These are phyloP conservation scores for Aureobasidium sp. DNA, from an alignment of 2,329 filamentous ascomycete genomes.

Conservation along the genomic window DNA sequence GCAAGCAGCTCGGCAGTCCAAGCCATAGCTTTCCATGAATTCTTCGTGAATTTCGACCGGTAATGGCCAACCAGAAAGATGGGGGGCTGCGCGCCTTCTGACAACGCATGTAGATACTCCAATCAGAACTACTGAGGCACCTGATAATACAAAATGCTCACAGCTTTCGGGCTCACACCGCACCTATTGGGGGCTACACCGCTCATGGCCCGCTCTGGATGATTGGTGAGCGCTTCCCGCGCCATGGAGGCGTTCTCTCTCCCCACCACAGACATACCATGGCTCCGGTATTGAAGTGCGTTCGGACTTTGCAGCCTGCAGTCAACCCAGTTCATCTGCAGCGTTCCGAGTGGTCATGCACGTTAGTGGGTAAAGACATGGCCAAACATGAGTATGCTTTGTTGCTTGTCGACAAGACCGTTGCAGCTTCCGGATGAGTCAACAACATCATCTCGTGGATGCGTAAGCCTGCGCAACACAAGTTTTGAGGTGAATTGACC, in stretches of 20 bases:
- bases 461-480: background rate
- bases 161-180: conserved; percentile 7
- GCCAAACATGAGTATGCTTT: background rate
- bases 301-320: conserved; percentile 2
- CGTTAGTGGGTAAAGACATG: background rate
- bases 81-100: conserved; percentile 2
- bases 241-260: background rate
- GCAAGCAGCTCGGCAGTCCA: background rate
- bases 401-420: background rate
- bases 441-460: background rate
- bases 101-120: conserved; percentile 4
- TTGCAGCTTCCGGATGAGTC: background rate
- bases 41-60: background rate
- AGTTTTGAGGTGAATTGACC: background rate
- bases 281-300: background rate
- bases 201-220: background rate
- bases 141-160: conserved; percentile 5
- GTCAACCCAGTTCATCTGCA: background rate
- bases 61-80: conserved; percentile 5
- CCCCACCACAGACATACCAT: conserved; percentile 4
- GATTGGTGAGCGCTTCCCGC: conserved; percentile 8
- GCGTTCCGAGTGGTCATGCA: background rate
- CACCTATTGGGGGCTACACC: conserved; percentile 9
- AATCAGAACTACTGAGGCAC: conserved; percentile 2
- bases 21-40: background rate